These are phyloP conservation scores for Friedmanniomyces endolithicus DNA, from an alignment of 495 filamentous ascomycete species.

Conservation along the genomic window DNA sequence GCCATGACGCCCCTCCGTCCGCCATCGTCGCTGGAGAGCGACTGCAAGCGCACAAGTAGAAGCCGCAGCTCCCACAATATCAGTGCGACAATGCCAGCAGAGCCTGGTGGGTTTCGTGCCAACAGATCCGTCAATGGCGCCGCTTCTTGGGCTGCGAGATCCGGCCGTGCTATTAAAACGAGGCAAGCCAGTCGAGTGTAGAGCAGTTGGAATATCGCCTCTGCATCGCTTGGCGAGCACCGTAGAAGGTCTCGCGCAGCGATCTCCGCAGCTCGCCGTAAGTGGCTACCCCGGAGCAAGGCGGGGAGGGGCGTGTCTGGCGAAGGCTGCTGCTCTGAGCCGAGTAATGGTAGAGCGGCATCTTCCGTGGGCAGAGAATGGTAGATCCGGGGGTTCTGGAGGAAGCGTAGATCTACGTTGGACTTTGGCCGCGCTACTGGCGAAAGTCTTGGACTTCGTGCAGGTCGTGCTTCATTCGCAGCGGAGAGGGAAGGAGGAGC, in stretches of 20 bases:
- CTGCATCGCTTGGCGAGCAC: slow-evolving; percentile 37
- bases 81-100: background rate
- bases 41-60: slow-evolving; percentile 67
- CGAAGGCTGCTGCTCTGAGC: slow-evolving; percentile 31
- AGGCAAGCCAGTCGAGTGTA: slow-evolving; percentile 78
- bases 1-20: slow-evolving; percentile 70
- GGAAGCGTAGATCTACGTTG: slow-evolving; percentile 47
- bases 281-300: slow-evolving; percentile 49
- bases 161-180: slow-evolving; percentile 51
- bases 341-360: slow-evolving; percentile 49
- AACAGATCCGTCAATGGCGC: slow-evolving; percentile 72
- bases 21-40: slow-evolving; percentile 64
- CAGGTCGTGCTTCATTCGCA: background rate
- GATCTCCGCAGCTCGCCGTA: slow-evolving; percentile 60
- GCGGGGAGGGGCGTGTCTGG: slow-evolving; percentile 38
- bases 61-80: slow-evolving; percentile 83
- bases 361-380: slow-evolving; percentile 56
- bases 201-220: slow-evolving; percentile 58
- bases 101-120: slow-evolving; percentile 28
- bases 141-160: slow-evolving; percentile 73
- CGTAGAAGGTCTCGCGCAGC: slow-evolving; percentile 49
- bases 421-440: background rate
- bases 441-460: background rate
- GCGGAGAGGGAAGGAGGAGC: slow-evolving; percentile 13
- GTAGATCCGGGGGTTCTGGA: slow-evolving; percentile 67